Base-by-base conservation (phyloP, 345 rosid species). In the Xanthoceras sorbifolium region DNA sequence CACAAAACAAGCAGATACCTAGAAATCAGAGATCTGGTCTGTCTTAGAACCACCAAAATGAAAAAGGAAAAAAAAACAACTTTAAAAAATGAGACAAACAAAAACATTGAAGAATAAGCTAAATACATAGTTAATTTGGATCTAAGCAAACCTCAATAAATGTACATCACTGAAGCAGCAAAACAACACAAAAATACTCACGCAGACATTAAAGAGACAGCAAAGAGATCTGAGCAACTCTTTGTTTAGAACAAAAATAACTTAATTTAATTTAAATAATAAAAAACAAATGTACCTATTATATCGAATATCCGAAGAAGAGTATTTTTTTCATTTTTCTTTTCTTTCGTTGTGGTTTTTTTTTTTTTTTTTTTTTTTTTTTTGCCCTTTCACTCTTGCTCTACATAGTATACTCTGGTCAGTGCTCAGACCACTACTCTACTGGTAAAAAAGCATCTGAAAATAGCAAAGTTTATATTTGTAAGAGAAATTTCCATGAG, bases 181-280 rank as follows among this genome's bases (percentile, higher is more conserved):
- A 29, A 38, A 36, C 10, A 63, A 34, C 44, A 22, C 8, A 57
- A 60, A 26, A 15, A 14, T 34, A 67, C 5, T 46, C 52, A 60
- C 67, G 48, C 38, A 34, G 14, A 29, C 40, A 57, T 17, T 3
- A 50, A 70, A 57, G 17, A 79, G 9, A 63, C 55, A 46, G 26
- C 10, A 7, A 69, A 66, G 79, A 80, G 84, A 81, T 81, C 78
- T 77, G 46, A 40, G 62, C 18, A 81, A 31, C 63, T 22, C 38
- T 52, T 36, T 60, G 65, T 6, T 8, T 20, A 50, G 26, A 20
- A 48, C 23, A 48, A 64, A 61, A 48, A 29, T 0, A 46, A 64
- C 34, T 31, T 1, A 70, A 26, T 29, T 50, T 46, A 28, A 18
- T 55, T 0, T 25, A 59, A 34, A 34, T n/a, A n/a, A 2, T 12